Evolutionary conservation across 1,284 basidiomycete species (phyloP).

Genomic region (Ustilago shanxiensis): DNA sequence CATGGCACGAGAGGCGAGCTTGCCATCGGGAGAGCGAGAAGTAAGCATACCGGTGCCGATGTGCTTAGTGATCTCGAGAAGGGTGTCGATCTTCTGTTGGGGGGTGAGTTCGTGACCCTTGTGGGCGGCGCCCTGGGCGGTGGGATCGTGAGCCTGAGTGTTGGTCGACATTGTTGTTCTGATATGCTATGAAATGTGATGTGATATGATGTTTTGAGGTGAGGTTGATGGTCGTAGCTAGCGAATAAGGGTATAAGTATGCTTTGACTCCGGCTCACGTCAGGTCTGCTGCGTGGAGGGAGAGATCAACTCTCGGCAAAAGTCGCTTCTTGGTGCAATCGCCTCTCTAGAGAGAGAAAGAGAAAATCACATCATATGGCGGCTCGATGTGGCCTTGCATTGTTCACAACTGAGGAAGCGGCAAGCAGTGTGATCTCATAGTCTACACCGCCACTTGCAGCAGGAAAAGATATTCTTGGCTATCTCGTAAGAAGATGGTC

Average conservation of each 20-base stretch:
- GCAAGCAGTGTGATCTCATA: conserved; percentile 27
- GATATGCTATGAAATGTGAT: neutral
- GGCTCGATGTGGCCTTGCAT: neutral
- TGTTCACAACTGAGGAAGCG: neutral
- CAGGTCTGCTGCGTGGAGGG: neutral
- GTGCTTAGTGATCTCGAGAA: conserved; percentile 54
- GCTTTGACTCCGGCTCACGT: neutral
- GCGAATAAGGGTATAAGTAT: conserved; percentile 12
- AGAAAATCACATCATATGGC: conserved; percentile 5
- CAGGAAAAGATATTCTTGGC: neutral
- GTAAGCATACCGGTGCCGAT: conserved; percentile 78
- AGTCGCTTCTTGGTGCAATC: neutral
- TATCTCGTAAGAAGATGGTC: neutral
- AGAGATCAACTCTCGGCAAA: neutral
- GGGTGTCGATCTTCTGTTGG: conserved; percentile 55
- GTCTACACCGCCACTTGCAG: neutral
- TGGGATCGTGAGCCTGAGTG: conserved; percentile 51
- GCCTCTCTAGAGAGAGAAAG: too few species aligned
- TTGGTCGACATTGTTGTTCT: conserved; percentile 41
- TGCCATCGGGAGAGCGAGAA: conserved; percentile 80
- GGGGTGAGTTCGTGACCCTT: conserved; percentile 46
- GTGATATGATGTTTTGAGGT: neutral
- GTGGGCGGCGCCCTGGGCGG: conserved; percentile 45
- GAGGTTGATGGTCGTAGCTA: neutral
- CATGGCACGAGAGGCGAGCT: conserved; percentile 87